Evolutionary conservation across 495 filamentous ascomycete species (phyloP).

Genomic region (Platismatia glauca): DNA sequence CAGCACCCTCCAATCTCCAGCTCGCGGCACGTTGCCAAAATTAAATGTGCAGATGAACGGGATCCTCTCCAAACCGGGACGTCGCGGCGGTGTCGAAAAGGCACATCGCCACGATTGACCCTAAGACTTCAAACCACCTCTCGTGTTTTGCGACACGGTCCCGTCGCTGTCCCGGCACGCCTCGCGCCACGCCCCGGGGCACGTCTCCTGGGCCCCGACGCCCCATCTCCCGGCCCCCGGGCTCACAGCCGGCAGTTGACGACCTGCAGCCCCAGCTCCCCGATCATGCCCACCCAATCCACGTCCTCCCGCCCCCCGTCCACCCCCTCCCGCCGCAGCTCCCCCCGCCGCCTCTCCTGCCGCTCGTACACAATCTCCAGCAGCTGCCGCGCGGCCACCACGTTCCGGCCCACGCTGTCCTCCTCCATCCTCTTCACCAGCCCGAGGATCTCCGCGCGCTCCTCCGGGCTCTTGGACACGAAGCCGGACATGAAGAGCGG

Average conservation of each 20-base stretch:
- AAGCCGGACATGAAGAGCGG: conserved; percentile 50
- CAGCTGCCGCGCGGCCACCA: conserved; percentile 38
- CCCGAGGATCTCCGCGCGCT: conserved; percentile 43
- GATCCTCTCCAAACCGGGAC: background rate
- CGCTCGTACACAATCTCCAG: conserved; percentile 43
- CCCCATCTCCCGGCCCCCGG: background rate
- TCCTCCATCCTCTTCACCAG: conserved; percentile 43
- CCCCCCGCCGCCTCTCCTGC: conserved; percentile 26
- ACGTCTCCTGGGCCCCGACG: background rate
- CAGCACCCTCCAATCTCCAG: background rate
- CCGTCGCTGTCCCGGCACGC: no score
- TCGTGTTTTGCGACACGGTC: no score
- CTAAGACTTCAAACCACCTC: background rate
- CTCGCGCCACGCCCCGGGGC: no score
- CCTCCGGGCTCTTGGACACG: conserved; percentile 31
- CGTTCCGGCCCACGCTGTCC: conserved; percentile 43
- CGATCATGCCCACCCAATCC: conserved; percentile 22
- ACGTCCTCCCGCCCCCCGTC: conserved; percentile 10
- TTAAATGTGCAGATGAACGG: background rate
- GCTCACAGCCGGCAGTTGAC: conserved; percentile 20
- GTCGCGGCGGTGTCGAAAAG: background rate
- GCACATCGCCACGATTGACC: background rate
- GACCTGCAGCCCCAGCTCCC: conserved; percentile 23
- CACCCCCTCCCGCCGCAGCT: conserved; percentile 3
- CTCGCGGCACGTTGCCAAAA: no score